Conservation (phyloP, 1,139 yeast genomes). For the Geotrichum phurueaensis region DNA sequence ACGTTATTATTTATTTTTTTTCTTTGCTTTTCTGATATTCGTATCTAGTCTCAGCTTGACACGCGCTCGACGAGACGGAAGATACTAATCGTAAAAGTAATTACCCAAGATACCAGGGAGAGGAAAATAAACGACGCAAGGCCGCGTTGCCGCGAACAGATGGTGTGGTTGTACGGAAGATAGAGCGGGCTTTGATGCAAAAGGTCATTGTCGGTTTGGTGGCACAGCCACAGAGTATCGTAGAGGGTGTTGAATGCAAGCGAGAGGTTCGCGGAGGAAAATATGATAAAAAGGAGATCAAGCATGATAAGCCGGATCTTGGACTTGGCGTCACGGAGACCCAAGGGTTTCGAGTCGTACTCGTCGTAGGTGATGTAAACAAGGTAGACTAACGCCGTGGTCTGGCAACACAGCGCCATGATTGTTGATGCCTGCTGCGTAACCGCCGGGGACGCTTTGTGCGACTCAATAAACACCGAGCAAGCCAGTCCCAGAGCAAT, state of each 20-base stretch:
- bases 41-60: not conserved
- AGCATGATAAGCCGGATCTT: conserved; percentile 71
- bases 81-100: conserved; percentile 77
- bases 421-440: conserved; percentile 84
- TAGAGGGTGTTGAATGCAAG: conserved; percentile 77
- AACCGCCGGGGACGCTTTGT: conserved; percentile 40
- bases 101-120: conserved; percentile 73
- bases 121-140: conserved; percentile 73
- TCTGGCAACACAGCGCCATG: conserved; percentile 84
- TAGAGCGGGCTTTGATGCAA: conserved; percentile 4
- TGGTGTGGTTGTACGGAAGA: conserved; percentile 34
- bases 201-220: conserved; percentile 3
- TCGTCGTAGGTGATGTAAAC: conserved; percentile 85
- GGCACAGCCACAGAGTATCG: conserved; percentile 81
- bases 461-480: conserved; percentile 27
- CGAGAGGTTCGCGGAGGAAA: conserved; percentile 84
- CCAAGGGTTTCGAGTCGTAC: conserved; percentile 85
- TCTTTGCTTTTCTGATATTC: not conserved
- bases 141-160: conserved; percentile 77
- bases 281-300: conserved; percentile 83
- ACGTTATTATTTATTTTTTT: not conserved
- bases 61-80: conserved; percentile 78
- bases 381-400: conserved; percentile 70
- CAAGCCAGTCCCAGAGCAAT: conserved; percentile 30
- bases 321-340: conserved; percentile 74